These are phyloP conservation scores for Fomitopsis palustris DNA, from an alignment of 1,284 basidiomycete species.

Conservation along the genomic window DNA sequence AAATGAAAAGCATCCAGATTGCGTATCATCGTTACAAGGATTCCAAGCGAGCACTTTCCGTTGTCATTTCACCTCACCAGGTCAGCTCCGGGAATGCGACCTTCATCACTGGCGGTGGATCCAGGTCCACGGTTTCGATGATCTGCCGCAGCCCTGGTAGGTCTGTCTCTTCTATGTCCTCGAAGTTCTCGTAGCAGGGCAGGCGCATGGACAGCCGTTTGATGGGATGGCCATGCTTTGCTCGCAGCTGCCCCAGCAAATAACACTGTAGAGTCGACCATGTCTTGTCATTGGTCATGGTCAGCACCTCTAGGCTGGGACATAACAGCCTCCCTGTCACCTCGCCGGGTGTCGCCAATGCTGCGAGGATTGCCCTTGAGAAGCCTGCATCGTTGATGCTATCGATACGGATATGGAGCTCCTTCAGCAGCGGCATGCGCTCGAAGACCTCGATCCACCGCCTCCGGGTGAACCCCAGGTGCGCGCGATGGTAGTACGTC, in stretches of 20 bases:
- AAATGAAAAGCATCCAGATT: neutral
- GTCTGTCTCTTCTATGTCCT: constrained; percentile 29
- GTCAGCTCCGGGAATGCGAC: constrained; percentile 16
- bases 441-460: constrained; percentile 25
- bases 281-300: constrained; percentile 26
- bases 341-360: constrained; percentile 19
- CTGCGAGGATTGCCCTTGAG: constrained; percentile 25
- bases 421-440: constrained; percentile 24
- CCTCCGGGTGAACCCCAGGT: constrained; percentile 23
- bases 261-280: constrained; percentile 30
- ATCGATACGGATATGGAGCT: constrained; percentile 25
- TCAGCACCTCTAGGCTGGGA: constrained; percentile 23
- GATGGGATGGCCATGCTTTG: constrained; percentile 20
- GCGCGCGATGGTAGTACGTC: constrained; percentile 21
- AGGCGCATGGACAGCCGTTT: constrained; percentile 26
- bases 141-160: constrained; percentile 22
- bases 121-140: constrained; percentile 26
- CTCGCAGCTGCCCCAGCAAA: constrained; percentile 22
- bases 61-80: constrained; percentile 17
- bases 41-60: neutral
- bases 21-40: neutral
- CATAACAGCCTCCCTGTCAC: constrained; percentile 21
- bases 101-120: constrained; percentile 20
- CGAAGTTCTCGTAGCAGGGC: constrained; percentile 28
- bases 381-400: constrained; percentile 26